Evolutionary conservation across 345 rosid species (phyloP).

Genomic region (Barbarea vulgaris): DNA sequence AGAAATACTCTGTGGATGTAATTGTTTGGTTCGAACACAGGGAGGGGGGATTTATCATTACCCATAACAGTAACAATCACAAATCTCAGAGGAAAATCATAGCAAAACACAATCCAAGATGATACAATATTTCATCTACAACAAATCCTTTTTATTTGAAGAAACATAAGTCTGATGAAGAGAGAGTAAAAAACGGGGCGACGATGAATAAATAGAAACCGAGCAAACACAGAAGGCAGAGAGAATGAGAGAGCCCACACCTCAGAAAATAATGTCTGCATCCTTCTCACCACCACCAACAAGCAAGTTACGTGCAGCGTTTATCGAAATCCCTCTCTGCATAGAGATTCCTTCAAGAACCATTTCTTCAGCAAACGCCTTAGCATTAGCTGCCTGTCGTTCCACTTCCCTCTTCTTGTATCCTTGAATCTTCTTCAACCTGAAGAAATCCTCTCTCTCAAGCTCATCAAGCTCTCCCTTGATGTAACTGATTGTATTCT

Average conservation of each 20-base stretch:
- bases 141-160: conserved; percentile 30
- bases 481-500: conserved; percentile 82
- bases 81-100: conserved; percentile 24
- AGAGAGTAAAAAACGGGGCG: background rate
- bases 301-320: conserved; percentile 63
- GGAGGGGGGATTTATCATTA: conserved; percentile 12
- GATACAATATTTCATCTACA: conserved; percentile 42
- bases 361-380: conserved; percentile 69
- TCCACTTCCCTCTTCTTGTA: conserved; percentile 80
- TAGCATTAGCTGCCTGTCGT: conserved; percentile 53
- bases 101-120: conserved; percentile 38
- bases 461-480: conserved; percentile 94
- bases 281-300: conserved; percentile 64
- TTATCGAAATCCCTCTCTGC: conserved; percentile 68
- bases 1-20: background rate
- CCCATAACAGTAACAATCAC: conserved; percentile 23
- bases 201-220: conserved; percentile 6
- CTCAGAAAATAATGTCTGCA: conserved; percentile 80
- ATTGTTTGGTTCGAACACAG: conserved; percentile 18
- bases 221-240: conserved; percentile 25
- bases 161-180: conserved; percentile 14
- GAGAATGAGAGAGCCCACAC: conserved; percentile 25
- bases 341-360: conserved; percentile 67
- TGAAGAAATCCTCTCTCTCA: conserved; percentile 91
- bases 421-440: conserved; percentile 88